Percentiles rank a stretch among this genome's conserved stretches.
Evolutionary conservation across 805 yeast species (phyloP).

Genomic region (Saccharomycopsis sp.): DNA sequence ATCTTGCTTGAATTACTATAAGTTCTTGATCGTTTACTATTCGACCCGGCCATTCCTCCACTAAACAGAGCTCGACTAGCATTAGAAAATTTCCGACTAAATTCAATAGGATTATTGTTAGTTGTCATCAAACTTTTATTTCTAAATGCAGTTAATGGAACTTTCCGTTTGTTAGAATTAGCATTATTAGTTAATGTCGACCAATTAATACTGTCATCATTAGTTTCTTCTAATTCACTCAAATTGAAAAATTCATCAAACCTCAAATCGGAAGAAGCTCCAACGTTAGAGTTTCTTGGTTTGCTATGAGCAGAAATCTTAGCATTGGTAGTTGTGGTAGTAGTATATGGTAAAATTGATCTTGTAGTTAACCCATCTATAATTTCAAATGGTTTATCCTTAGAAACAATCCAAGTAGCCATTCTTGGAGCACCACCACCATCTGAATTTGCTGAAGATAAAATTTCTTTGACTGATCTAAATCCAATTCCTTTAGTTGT

Average conservation of each 20-base stretch:
- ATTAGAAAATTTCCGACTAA: slow-evolving; percentile 17
- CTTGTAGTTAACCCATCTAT: slow-evolving; percentile 93
- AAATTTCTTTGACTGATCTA: slow-evolving; percentile 84
- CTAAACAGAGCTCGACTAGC: slow-evolving; percentile 26
- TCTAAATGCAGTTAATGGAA: slow-evolving; percentile 87
- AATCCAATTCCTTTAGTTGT: slow-evolving; percentile 56
- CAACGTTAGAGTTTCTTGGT: slow-evolving; percentile 8
- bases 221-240: slow-evolving; percentile 77
- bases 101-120: slow-evolving; percentile 21
- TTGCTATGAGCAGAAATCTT: neutral
- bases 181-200: slow-evolving; percentile 25
- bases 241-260: slow-evolving; percentile 83
- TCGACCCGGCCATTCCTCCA: slow-evolving; percentile 26
- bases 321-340: neutral
- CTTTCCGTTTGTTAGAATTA: slow-evolving; percentile 37
- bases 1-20: slow-evolving; percentile 8
- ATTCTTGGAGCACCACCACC: slow-evolving; percentile 87
- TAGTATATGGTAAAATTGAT: slow-evolving; percentile 49
- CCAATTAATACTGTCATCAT: slow-evolving; percentile 34
- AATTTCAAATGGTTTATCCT: slow-evolving; percentile 77
- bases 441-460: slow-evolving; percentile 61
- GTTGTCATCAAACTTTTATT: slow-evolving; percentile 52
- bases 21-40: slow-evolving; percentile 8
- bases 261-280: slow-evolving; percentile 37
- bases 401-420: slow-evolving; percentile 85